Evolutionary conservation across 2,329 filamentous ascomycete genomes (phyloP), one percentile per base, ranked within the genome.

Genomic region (Ophiocordyceps camponoti-saundersi): DNA sequence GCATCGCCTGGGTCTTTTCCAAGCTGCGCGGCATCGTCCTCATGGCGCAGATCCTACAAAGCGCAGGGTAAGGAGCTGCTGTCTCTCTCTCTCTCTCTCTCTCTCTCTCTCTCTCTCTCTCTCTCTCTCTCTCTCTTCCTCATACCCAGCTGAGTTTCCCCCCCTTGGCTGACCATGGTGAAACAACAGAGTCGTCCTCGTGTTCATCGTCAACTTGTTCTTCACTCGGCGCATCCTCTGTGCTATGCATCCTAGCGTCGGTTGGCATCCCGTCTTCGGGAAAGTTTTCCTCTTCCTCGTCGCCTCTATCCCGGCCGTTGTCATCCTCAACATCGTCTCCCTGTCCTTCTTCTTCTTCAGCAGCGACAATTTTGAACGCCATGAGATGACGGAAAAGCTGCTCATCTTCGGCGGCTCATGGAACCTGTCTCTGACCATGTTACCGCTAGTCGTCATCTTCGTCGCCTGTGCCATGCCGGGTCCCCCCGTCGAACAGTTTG

Each of bases 161-260:
- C n/a, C n/a, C n/a, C n/a, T n/a, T n/a, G 23, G 8, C 23, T 26
- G 23, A 26, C 23, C 5, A 26, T 26, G 23, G 23, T 26, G 5
- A 26, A 26, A 4, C 4, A 26, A 8, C 30, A 59, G 65, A 21
- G 59, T 61, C 11, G 53, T 61, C 6, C 47, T 64, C 13, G 30
- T 64, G 18, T 65, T 64, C 44, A 51, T 62, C 29, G 52, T 64
- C 49, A 65, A 66, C 51, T 56, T 66, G 18, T 56, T 66, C 49
- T 62, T 66, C 47, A 58, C 60, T 2, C 63, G 65, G 49, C 62
- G 65, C 41, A 54, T 67, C 23, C 50, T 66, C 3, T 62, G 65
- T 42, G 61, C 64, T 2, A 58, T 59, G 45, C 63, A 63, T 32
- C 64, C 64, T 10, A 16, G 20, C 15, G 40, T 63, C 10, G 65